A percentile compares a stretch with the other conserved stretches of the same genome.
These are phyloP conservation scores for Canavalia ensiformis DNA, from an alignment of 306 rosid species.

Conservation along the genomic window DNA sequence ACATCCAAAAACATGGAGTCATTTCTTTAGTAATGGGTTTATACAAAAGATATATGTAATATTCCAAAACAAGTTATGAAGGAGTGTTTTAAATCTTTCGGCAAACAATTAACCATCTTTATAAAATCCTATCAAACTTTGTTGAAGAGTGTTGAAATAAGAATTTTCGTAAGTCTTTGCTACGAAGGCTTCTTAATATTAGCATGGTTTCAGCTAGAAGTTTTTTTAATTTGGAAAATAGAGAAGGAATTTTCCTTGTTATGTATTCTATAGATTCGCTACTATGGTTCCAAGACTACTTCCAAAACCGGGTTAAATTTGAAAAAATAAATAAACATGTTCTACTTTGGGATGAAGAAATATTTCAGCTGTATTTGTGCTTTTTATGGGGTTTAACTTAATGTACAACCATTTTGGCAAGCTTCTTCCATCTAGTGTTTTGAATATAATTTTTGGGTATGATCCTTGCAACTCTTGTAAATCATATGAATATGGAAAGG, in stretches of 20 bases:
- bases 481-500: constrained; percentile 85
- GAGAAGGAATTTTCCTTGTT: too few relatives aligned
- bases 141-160: not conserved
- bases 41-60: too few relatives aligned
- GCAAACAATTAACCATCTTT: too few relatives aligned
- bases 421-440: constrained; percentile 82
- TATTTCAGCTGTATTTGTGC: not conserved
- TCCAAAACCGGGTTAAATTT: not conserved
- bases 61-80: too few relatives aligned
- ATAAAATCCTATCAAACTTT: not conserved
- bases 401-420: constrained; percentile 43
- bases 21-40: too few relatives aligned
- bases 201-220: too few relatives aligned
- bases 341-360: not conserved
- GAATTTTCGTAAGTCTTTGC: not conserved
- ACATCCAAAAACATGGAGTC: too few relatives aligned
- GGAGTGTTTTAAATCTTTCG: too few relatives aligned
- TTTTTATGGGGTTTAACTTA: not conserved
- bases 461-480: constrained; percentile 78
- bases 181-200: not conserved
- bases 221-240: too few relatives aligned
- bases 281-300: too few relatives aligned
- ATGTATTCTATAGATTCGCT: too few relatives aligned
- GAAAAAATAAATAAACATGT: not conserved
- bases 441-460: constrained; percentile 68